Conservation (phyloP, 2,329 filamentous ascomycete genomes). For the Aspergillus calidoustus region DNA sequence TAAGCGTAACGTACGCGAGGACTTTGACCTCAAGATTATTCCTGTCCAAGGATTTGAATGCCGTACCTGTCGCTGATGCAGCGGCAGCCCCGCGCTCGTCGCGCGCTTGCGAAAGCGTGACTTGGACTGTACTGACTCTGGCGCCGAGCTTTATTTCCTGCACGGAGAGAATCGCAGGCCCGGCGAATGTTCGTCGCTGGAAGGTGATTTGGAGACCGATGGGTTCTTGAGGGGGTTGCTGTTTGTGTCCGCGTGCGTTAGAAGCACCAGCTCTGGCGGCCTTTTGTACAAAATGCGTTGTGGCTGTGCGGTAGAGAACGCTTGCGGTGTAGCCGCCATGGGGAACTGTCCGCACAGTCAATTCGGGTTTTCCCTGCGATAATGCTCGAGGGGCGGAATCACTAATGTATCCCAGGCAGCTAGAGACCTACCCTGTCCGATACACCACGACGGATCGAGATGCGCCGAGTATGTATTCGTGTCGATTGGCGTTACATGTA, state of each 20-base stretch:
- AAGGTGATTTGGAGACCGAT: constrained; percentile 66
- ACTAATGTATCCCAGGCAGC: too few species aligned
- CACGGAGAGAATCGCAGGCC: constrained; percentile 60
- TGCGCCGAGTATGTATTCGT: constrained; percentile 54
- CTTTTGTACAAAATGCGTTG: constrained; percentile 56
- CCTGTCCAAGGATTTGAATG: background rate
- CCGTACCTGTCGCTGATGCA: constrained; percentile 9
- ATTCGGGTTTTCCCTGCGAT: background rate
- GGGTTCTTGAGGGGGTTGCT: constrained; percentile 52
- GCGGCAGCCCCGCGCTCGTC: constrained; percentile 12
- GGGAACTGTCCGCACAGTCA: constrained; percentile 54
- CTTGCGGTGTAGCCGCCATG: constrained; percentile 70
- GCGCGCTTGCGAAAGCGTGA: constrained; percentile 51
- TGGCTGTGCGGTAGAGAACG: constrained; percentile 62
- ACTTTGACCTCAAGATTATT: constrained; percentile 58
- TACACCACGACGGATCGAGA: constrained; percentile 62
- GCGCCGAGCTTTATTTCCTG: constrained; percentile 65
- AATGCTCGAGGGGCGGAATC: constrained; percentile 18
- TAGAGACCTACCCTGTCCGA: constrained; percentile 56
- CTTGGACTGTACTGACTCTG: constrained; percentile 63
- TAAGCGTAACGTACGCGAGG: constrained; percentile 66
- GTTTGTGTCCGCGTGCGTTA: constrained; percentile 35
- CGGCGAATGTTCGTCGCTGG: constrained; percentile 61
- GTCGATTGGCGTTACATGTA: constrained; percentile 27
- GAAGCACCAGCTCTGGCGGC: constrained; percentile 52